A percentile compares a stretch with the other conserved stretches of the same genome.
phyloP scores from a whole-genome alignment of 2,329 filamentous ascomycete genomes.

The Coleophoma eucalyptorum region DNA sequence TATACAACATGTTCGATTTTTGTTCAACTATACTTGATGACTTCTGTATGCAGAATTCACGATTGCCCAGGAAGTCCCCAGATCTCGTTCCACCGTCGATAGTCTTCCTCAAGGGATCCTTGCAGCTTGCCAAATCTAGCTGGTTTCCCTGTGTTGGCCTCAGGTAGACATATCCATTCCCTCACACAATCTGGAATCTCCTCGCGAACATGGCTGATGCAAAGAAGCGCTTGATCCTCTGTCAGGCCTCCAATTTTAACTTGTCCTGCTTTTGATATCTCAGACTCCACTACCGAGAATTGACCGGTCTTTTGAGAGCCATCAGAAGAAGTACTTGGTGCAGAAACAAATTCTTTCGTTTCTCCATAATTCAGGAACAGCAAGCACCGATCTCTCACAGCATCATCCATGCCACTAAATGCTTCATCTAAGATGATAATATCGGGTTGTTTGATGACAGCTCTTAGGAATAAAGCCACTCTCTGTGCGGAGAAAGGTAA shows the following conservation, averaged over 20 bases:
- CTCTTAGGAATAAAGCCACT: slow-evolving; percentile 78
- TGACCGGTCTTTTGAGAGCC: neutral
- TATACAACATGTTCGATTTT: too few relatives aligned
- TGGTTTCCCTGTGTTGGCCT: slow-evolving; percentile 57
- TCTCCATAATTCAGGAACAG: slow-evolving; percentile 71
- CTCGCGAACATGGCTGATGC: slow-evolving; percentile 85
- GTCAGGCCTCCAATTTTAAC: slow-evolving; percentile 59
- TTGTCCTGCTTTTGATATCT: slow-evolving; percentile 36
- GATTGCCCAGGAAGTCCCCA: slow-evolving; percentile 42
- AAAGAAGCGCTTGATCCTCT: slow-evolving; percentile 76
- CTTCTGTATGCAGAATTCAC: too few relatives aligned
- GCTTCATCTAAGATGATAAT: slow-evolving; percentile 85
- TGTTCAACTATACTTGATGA: too few relatives aligned
- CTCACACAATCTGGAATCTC: slow-evolving; percentile 83
- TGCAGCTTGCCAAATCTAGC: slow-evolving; percentile 63
- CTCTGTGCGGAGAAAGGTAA: slow-evolving; percentile 80
- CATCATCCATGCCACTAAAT: slow-evolving; percentile 80
- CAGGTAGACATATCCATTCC: slow-evolving; percentile 83
- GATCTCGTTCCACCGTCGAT: slow-evolving; percentile 59
- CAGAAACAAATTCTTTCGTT: slow-evolving; percentile 32
- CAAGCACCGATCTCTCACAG: slow-evolving; percentile 81
- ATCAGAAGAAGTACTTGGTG: slow-evolving; percentile 3
- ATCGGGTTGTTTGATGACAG: slow-evolving; percentile 75
- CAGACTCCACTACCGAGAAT: slow-evolving; percentile 39
- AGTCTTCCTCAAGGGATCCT: slow-evolving; percentile 55